Conservation (phyloP, 352 stramenopile genomes). For the Phytophthora syringae region DNA sequence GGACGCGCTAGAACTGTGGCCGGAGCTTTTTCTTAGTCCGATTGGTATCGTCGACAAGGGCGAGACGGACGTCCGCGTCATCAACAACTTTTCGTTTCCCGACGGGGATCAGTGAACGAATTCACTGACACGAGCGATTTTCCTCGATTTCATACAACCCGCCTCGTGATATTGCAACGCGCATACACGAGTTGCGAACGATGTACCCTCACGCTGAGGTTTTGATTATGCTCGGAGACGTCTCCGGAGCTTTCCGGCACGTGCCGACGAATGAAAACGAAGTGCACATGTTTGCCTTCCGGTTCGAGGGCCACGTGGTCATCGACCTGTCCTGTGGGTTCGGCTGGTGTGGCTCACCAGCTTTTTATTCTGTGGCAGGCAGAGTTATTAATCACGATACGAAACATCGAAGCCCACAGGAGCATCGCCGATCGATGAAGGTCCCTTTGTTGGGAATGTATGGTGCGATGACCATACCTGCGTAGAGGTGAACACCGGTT, state of each 20-base stretch:
- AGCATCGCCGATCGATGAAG: not conserved
- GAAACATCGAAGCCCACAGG: not conserved
- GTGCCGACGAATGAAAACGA: constrained; percentile 17
- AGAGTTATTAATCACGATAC: not conserved
- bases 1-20: not conserved
- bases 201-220: constrained; percentile 8
- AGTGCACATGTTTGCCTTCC: constrained; percentile 30
- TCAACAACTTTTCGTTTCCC: not conserved
- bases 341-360: constrained; percentile 20
- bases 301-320: constrained; percentile 24
- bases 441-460: constrained; percentile 14
- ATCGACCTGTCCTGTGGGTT: constrained; percentile 25
- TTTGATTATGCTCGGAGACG: constrained; percentile 30
- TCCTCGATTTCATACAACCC: constrained; percentile 15
- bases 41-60: not conserved
- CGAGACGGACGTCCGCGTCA: not conserved
- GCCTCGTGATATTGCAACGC: constrained; percentile 22
- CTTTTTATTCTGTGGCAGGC: not conserved
- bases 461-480: constrained; percentile 38
- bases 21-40: not conserved
- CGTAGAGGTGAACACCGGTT: constrained; percentile 16
- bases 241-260: constrained; percentile 37
- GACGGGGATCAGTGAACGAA: not conserved
- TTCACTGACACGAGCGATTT: not conserved
- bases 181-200: constrained; percentile 11